Evolutionary conservation across 768 basidiomycete species (phyloP), one percentile per base, ranked within the genome.

Genomic region (Termitomyces sp.): DNA sequence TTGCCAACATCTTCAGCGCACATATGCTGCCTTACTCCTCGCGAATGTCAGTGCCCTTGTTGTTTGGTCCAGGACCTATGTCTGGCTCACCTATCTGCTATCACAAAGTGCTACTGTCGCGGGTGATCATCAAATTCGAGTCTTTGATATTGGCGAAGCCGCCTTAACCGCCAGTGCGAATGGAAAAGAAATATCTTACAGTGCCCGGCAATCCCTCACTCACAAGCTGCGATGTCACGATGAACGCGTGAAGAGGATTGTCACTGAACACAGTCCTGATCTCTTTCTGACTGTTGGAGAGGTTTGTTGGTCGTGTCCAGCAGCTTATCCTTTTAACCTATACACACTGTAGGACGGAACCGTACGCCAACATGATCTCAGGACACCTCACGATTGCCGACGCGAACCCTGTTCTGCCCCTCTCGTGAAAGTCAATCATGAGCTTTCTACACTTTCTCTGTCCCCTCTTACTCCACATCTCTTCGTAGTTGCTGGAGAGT

Each of bases 321-420:
- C 9, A 29, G 22, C 5, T 3, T 15, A 20, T 25, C 35, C 36
- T 36, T 13, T 25, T 15, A 9, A 22, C 10, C 7, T 52, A 2
- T 39, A 16, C 27, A 31, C 64, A n/a, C n/a, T n/a, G n/a, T n/a
- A 93, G 87, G 93, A 96, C 69, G 92, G 91, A 3, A 80, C 86
- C 27, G 91, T 94, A 10, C 81, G 93, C 23, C 92, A 94, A 64
- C 93, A 95, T 66, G 93, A 96, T 65, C 70, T 95, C 41, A 76
- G 93, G 49, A 78, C 79, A 10, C 69, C 77, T 13, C 89, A 95
- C 68, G 68, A 68, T n/a, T 96, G 93, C 69, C 59, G 69, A 27
- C 60, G 65, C 15, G 71, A 68, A 11, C 64, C 73, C 10, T 96
- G 93, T 65, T 86, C 91, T 22, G 72, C 84, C 16, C 86, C 91